Evolutionary conservation across 352 stramenopile species (phyloP).

Genomic region (Phytophthora niederhauseri): DNA sequence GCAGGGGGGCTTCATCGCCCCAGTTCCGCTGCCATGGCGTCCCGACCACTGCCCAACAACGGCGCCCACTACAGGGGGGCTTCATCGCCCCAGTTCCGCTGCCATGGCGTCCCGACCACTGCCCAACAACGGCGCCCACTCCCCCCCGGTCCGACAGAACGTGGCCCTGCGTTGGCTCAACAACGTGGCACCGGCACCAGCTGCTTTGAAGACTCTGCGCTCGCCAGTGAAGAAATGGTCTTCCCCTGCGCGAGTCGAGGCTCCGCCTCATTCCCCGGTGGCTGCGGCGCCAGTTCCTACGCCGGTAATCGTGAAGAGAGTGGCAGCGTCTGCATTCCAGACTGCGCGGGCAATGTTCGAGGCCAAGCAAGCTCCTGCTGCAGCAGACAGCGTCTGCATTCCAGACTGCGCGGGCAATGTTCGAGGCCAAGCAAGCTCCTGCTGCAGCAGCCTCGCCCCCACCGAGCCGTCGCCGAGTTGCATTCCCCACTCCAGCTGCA

Average conservation of each 20-base stretch:
- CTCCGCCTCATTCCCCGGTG: constrained; percentile 1
- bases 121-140: constrained; percentile 27
- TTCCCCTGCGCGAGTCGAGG: constrained; percentile 4
- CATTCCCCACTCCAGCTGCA: neutral
- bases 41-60: constrained; percentile 36
- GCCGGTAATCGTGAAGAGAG: neutral
- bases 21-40: constrained; percentile 39
- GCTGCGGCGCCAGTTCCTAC: neutral
- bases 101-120: constrained; percentile 50
- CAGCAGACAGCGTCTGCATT: constrained; percentile 30
- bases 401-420: constrained; percentile 34
- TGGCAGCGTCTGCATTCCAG: constrained; percentile 24
- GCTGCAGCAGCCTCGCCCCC: neutral
- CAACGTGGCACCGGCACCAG: constrained; percentile 8
- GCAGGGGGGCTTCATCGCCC: neutral
- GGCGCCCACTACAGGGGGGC: constrained; percentile 15
- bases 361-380: constrained; percentile 23
- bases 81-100: neutral
- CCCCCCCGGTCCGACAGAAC: constrained; percentile 21
- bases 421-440: constrained; percentile 31
- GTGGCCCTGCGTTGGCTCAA: constrained; percentile 34
- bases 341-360: constrained; percentile 39
- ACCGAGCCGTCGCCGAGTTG: constrained; percentile 14
- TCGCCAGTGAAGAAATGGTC: constrained; percentile 23
- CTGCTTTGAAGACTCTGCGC: constrained; percentile 5